phyloP scores from a whole-genome alignment of 2,329 filamentous ascomycete genomes.

The Hymenoscyphus scutula region DNA sequence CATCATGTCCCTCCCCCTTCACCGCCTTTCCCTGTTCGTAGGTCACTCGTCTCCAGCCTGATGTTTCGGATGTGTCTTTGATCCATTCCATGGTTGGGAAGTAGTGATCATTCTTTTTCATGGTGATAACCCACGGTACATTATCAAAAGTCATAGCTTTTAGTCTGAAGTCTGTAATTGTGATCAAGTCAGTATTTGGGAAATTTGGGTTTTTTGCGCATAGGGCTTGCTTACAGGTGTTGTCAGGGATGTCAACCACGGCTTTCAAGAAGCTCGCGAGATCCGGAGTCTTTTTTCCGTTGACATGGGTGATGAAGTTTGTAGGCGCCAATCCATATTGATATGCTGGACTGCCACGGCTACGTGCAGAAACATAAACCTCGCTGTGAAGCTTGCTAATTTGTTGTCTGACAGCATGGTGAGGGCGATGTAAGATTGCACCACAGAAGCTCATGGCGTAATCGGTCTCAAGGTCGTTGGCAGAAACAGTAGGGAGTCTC shows the following conservation, averaged over 20 bases:
- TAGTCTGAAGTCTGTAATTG: conserved; percentile 73
- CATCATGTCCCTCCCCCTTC: conserved; percentile 49
- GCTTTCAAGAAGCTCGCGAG: conserved; percentile 76
- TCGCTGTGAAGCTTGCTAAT: conserved; percentile 96
- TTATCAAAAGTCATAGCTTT: conserved; percentile 99
- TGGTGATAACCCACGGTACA: conserved; percentile 98
- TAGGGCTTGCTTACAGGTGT: conserved; percentile 65
- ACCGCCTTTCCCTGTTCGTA: conserved; percentile 56
- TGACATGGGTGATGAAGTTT: conserved; percentile 96
- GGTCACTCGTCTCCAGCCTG: conserved; percentile 62
- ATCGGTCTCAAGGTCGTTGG: conserved; percentile 87
- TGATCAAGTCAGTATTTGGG: conserved; percentile 21
- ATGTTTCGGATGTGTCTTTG: conserved; percentile 57
- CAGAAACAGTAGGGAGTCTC: conserved; percentile 79
- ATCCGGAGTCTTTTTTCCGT: conserved; percentile 80
- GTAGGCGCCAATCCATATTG: conserved; percentile 92
- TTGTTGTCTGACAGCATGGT: conserved; percentile 95
- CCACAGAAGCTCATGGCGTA: conserved; percentile 93
- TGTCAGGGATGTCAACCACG: conserved; percentile 86
- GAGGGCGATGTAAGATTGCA: conserved; percentile 86
- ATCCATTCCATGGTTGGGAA: conserved; percentile 70
- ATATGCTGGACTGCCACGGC: conserved; percentile 77
- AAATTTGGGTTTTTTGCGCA: background rate
- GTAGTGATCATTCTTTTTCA: conserved; percentile 99
- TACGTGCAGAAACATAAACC: conserved; percentile 89